A percentile compares a stretch with the other conserved stretches of the same genome.
phyloP scores from a whole-genome alignment of 805 yeast species.

The Hanseniaspora guilliermondii region DNA sequence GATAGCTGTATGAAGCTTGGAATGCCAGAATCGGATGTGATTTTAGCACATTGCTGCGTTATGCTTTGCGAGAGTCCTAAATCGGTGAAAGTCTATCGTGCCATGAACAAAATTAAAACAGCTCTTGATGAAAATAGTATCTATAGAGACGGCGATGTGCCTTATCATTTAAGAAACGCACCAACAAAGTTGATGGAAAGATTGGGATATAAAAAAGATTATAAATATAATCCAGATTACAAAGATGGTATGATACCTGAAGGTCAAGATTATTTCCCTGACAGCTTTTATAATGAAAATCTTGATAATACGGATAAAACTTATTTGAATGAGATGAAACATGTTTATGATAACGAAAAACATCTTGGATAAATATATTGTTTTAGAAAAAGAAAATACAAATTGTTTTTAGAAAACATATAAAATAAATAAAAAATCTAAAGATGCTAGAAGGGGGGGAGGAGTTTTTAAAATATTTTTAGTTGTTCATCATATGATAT shows the following conservation, averaged over 20 bases:
- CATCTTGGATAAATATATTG: conserved; percentile 37
- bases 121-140: conserved; percentile 47
- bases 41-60: conserved; percentile 86
- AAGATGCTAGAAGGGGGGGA: too few relatives aligned
- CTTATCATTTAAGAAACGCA: conserved; percentile 81
- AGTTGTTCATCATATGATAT: too few relatives aligned
- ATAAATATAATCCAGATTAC: conserved; percentile 80
- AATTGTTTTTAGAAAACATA: too few relatives aligned
- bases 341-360: conserved; percentile 35
- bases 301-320: conserved; percentile 5
- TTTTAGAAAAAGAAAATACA: conserved; percentile 11
- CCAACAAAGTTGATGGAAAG: conserved; percentile 88
- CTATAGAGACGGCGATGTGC: conserved; percentile 37
- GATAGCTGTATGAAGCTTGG: conserved; percentile 85
- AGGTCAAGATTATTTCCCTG: conserved; percentile 64
- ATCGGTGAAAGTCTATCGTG: conserved; percentile 75
- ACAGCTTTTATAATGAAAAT: conserved; percentile 29
- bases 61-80: conserved; percentile 76
- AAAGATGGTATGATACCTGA: conserved; percentile 48
- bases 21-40: conserved; percentile 83
- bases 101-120: conserved; percentile 55
- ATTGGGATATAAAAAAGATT: conserved; percentile 69
- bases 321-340: conserved; percentile 22
- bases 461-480: too few relatives aligned
- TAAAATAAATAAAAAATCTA: too few relatives aligned